Conservation (phyloP, 1,139 yeast genomes). For the Geotrichum fermentans region DNA sequence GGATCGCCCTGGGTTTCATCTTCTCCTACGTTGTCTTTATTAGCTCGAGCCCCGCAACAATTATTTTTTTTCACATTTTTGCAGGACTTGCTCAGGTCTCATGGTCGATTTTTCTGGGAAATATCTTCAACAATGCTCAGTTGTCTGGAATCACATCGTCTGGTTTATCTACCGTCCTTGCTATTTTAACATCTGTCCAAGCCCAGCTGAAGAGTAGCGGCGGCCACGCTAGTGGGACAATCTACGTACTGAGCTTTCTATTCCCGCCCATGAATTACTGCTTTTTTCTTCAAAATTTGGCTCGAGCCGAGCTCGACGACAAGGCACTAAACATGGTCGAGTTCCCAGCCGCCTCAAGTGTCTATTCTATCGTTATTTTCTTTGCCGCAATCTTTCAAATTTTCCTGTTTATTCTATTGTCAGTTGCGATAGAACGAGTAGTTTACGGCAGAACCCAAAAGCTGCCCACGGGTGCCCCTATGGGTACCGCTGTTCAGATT, state of each 20-base stretch:
- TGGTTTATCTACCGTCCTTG: slow-evolving; percentile 35
- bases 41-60: slow-evolving; percentile 31
- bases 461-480: slow-evolving; percentile 19
- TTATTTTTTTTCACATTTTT: slow-evolving; percentile 36
- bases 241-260: slow-evolving; percentile 33
- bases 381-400: slow-evolving; percentile 35
- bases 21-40: slow-evolving; percentile 28
- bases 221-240: slow-evolving; percentile 28
- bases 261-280: slow-evolving; percentile 39
- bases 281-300: slow-evolving; percentile 32
- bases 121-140: slow-evolving; percentile 35
- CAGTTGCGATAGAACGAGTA: slow-evolving; percentile 28
- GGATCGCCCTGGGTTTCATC: slow-evolving; percentile 35
- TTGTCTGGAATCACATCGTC: slow-evolving; percentile 38
- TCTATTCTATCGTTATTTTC: slow-evolving; percentile 32
- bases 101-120: slow-evolving; percentile 35
- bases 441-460: slow-evolving; percentile 28
- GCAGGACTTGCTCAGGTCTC: slow-evolving; percentile 35
- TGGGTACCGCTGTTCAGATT: slow-evolving; percentile 26
- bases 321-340: slow-evolving; percentile 29
- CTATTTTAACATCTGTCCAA: slow-evolving; percentile 35
- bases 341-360: slow-evolving; percentile 31
- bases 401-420: slow-evolving; percentile 28
- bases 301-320: slow-evolving; percentile 30
- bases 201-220: slow-evolving; percentile 27